These are phyloP conservation scores for Coemansia asiatica DNA, from an alignment of 192 early-diverging fungal species.

Conservation along the genomic window DNA sequence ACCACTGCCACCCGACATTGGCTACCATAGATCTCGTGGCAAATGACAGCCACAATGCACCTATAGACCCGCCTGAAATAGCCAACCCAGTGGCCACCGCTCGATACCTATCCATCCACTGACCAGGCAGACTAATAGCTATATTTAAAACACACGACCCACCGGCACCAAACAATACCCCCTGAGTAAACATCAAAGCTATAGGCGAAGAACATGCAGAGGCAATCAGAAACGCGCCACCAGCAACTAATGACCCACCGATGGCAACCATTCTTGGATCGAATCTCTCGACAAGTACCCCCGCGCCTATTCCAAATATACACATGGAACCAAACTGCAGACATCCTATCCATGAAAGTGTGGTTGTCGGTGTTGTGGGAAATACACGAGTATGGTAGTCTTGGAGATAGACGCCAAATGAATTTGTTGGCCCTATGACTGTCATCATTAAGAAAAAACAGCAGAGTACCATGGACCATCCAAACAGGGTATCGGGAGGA, in stretches of 20 bases:
- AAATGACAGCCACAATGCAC: constrained; percentile 66
- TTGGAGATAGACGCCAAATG: constrained; percentile 40
- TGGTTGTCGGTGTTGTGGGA: constrained; percentile 19
- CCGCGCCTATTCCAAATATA: constrained; percentile 27
- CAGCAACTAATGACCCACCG: constrained; percentile 18
- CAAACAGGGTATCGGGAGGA: background rate
- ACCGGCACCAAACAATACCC: constrained; percentile 71
- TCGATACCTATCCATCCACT: constrained; percentile 71
- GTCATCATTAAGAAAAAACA: constrained; percentile 37
- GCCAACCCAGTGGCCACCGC: constrained; percentile 73
- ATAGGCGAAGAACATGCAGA: constrained; percentile 47
- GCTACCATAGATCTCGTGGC: constrained; percentile 58
- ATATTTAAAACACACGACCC: constrained; percentile 63
- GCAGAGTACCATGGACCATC: constrained; percentile 37
- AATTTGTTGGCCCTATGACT: constrained; percentile 27
- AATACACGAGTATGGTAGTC: constrained; percentile 29
- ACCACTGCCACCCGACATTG: constrained; percentile 62
- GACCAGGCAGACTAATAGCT: constrained; percentile 62
- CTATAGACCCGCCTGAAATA: constrained; percentile 69
- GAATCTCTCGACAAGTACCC: constrained; percentile 33
- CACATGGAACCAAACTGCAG: constrained; percentile 41
- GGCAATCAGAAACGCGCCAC: constrained; percentile 29
- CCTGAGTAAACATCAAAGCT: constrained; percentile 71
- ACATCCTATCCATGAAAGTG: constrained; percentile 44
- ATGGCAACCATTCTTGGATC: constrained; percentile 12